Conservation (phyloP, 768 basidiomycete genomes). For the Termitomyces sp. region DNA sequence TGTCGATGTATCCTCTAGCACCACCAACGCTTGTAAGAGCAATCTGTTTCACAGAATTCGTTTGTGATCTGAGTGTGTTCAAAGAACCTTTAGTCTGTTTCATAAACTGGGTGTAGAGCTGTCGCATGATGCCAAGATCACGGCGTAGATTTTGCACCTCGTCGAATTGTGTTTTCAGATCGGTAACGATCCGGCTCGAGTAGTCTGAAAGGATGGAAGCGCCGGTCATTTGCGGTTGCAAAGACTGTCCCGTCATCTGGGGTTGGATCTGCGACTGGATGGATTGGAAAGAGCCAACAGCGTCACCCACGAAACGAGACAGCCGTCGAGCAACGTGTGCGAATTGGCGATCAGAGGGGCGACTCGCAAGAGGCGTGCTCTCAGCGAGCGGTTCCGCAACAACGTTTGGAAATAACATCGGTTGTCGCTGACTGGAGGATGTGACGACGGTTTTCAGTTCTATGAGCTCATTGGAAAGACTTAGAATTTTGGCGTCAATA, state of each 20-base stretch:
- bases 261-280: constrained; percentile 35
- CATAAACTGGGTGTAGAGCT: constrained; percentile 93
- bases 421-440: constrained; percentile 39
- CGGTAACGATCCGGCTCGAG: constrained; percentile 65
- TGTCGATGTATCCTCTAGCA: constrained; percentile 81
- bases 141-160: constrained; percentile 92
- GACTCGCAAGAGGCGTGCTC: constrained; percentile 54
- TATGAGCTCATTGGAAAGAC: constrained; percentile 82
- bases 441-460: constrained; percentile 71
- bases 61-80: constrained; percentile 72
- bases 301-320: constrained; percentile 60
- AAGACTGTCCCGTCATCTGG: constrained; percentile 63
- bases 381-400: constrained; percentile 54
- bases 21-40: constrained; percentile 80
- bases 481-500: constrained; percentile 87
- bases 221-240: constrained; percentile 70
- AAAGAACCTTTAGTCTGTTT: constrained; percentile 86
- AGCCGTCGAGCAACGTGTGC: constrained; percentile 67
- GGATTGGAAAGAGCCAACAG: constrained; percentile 18
- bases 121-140: constrained; percentile 90
- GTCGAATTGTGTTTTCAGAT: constrained; percentile 90
- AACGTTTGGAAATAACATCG: constrained; percentile 40
- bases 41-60: constrained; percentile 82
- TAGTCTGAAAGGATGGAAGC: constrained; percentile 71
- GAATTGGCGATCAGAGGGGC: constrained; percentile 76